These are phyloP conservation scores for Penicillium chermesinum DNA, from an alignment of 495 filamentous ascomycete species.

Conservation along the genomic window DNA sequence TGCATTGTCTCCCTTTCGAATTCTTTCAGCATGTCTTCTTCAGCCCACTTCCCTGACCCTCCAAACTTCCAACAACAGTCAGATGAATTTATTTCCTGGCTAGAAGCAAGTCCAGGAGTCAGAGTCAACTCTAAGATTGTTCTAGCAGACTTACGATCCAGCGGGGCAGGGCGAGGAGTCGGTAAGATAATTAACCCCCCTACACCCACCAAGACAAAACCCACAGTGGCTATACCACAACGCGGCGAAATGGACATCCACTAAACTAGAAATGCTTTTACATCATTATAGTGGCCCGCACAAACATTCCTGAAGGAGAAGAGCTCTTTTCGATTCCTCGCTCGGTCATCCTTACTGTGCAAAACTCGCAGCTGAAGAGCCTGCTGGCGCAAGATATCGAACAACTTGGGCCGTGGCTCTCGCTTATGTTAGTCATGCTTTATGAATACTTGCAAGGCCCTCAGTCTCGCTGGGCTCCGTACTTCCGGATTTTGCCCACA, in stretches of 20 bases:
- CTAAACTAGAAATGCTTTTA: conserved; percentile 21
- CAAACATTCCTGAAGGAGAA: conserved; percentile 56
- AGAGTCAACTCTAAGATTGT: conserved; percentile 50
- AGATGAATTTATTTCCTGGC: conserved; percentile 51
- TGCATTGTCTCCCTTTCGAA: conserved; percentile 5
- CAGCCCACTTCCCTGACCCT: conserved; percentile 33
- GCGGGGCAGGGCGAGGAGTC: conserved; percentile 54
- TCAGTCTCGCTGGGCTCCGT: conserved; percentile 68
- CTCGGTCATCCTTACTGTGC: conserved; percentile 47
- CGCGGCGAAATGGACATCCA: conserved; percentile 6
- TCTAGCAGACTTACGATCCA: conserved; percentile 48
- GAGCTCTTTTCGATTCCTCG: conserved; percentile 61
- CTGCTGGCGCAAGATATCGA: conserved; percentile 42
- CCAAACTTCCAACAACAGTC: conserved; percentile 45
- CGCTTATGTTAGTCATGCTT: conserved; percentile 74
- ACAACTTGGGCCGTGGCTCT: conserved; percentile 49
- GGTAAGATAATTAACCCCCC: conserved; percentile 44
- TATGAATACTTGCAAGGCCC: conserved; percentile 63
- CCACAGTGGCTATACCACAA: conserved; percentile 7
- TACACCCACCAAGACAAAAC: conserved; percentile 17
- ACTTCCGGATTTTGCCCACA: conserved; percentile 74
- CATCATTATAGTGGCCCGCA: conserved; percentile 46
- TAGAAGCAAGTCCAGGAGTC: conserved; percentile 45
- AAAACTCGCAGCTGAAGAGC: conserved; percentile 45
- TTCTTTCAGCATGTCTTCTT: conserved; percentile 33